Conservation (phyloP, 352 stramenopile species). For the Globisporangium nunn region DNA sequence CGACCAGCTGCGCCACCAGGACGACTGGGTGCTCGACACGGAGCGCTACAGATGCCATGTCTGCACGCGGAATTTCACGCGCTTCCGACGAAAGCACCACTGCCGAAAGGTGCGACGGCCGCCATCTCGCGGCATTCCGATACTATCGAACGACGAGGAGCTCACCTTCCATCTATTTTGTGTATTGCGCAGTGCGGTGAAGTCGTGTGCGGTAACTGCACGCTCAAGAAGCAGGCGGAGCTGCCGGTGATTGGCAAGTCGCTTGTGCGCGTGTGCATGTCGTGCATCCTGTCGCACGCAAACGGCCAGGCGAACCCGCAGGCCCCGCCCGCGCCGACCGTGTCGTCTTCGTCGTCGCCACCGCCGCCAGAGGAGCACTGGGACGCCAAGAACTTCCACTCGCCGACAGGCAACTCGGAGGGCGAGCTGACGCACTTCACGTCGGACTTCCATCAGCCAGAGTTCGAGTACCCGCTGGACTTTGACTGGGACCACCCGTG, state of each 20-base stretch:
- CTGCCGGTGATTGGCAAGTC: slow-evolving; percentile 79
- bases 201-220: slow-evolving; percentile 84
- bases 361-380: slow-evolving; percentile 48
- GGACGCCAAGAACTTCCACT: slow-evolving; percentile 81
- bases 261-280: slow-evolving; percentile 85
- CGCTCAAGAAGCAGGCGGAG: slow-evolving; percentile 82
- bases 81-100: slow-evolving; percentile 86
- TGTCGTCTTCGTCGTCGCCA: slow-evolving; percentile 33
- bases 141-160: neutral
- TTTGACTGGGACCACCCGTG: slow-evolving; percentile 87
- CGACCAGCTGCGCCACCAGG: slow-evolving; percentile 81
- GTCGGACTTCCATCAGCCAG: slow-evolving; percentile 66
- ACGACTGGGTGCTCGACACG: slow-evolving; percentile 86
- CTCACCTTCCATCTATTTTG: neutral
- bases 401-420: slow-evolving; percentile 71
- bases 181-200: slow-evolving; percentile 66
- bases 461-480: slow-evolving; percentile 84
- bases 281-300: slow-evolving; percentile 82
- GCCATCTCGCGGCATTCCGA: neutral
- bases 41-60: slow-evolving; percentile 85
- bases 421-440: slow-evolving; percentile 71
- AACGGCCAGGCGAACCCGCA: slow-evolving; percentile 74
- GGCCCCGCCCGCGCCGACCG: slow-evolving; percentile 32
- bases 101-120: slow-evolving; percentile 63
- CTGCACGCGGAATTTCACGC: slow-evolving; percentile 85